Conservation (phyloP, 148 eudicot species). For the Amaranthus palmeri region DNA sequence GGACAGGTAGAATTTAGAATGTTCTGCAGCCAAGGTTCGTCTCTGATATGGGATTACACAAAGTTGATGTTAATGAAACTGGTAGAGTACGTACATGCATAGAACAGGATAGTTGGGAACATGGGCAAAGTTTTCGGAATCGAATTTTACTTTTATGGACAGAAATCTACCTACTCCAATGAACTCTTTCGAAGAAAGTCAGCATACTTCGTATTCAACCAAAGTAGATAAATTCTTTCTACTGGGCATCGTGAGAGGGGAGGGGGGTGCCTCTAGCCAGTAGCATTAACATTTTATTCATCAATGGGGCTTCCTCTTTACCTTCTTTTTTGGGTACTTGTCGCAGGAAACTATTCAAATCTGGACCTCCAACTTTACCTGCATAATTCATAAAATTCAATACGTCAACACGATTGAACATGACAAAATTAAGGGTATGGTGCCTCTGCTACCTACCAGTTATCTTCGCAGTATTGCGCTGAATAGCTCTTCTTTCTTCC, state of each 20-base stretch:
- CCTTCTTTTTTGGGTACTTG: constrained; percentile 73
- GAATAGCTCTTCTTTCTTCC: constrained; percentile 65
- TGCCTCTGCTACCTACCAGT: constrained; percentile 38
- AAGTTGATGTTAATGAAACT: neutral
- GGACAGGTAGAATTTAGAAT: neutral
- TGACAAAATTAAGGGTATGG: constrained; percentile 3
- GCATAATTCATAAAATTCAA: neutral
- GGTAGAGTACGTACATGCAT: too few species aligned
- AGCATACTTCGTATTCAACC: neutral
- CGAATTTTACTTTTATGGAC: neutral
- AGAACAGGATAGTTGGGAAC: too few species aligned
- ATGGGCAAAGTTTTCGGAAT: neutral
- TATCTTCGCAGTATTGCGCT: constrained; percentile 30
- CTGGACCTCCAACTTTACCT: constrained; percentile 84
- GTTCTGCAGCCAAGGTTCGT: neutral
- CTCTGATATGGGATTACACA: neutral
- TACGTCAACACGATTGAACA: constrained; percentile 12
- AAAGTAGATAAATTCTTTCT: neutral
- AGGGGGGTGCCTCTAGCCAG: neutral
- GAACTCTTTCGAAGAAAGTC: neutral
- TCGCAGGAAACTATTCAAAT: constrained; percentile 70
- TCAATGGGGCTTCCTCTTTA: constrained; percentile 14
- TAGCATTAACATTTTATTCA: neutral
- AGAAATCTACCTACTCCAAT: neutral
- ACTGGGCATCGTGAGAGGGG: neutral